Base-by-base conservation (phyloP, 2,329 filamentous ascomycete species). In the Onygenales sp. region DNA sequence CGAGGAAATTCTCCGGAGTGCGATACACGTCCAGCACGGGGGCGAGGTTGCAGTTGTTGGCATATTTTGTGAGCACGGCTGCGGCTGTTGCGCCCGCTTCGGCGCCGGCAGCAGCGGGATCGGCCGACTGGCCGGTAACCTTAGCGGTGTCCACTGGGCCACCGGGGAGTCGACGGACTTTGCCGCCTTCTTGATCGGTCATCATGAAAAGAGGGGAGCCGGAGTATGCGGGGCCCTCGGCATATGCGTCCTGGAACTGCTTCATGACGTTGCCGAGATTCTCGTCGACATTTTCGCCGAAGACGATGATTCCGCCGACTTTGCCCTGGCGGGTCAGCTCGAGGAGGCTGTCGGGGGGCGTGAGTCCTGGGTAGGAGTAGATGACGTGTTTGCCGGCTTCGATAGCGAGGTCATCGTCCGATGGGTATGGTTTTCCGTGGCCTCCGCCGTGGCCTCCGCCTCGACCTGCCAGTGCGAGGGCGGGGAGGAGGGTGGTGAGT, bases 101-200 rank as follows among this genome's bases (percentile, higher is more conserved):
- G 3, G 53, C 59, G 2, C 62, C 64, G 32, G 59, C 57, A 2
- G 34, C 32, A 11, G 42, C 17, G 0, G 57, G 60, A 21, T 64
- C 6, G 4, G 54, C 9, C 4, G 59, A 56, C 42, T 57, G 45
- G 5, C 65, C 65, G 2, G 65, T 49, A 46, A 58, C 36, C 49
- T 66, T 67, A 7, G 58, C 63, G 10, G 60, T 61, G 31, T 49
- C 40, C 2, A 51, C 56, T 14, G 64, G 63, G 3, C 63, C 62
- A 6, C 64, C 63, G 4, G 61, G 56, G 0, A 67, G 40, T 10
- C 65, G 62, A 39, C 56, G 55, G 2, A 67, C 61, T 13, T 63
- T 9, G 10, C 63, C 63, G 10, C 65, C 65, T 51, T 67, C 65
- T 42, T 67, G 65, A 52, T 67, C 65, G 3, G 63, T 67, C 63